A percentile compares a stretch with the other conserved stretches of the same genome.
phyloP scores from a whole-genome alignment of 2,329 filamentous ascomycete genomes.

The Aotearoamyces nothofagi region DNA sequence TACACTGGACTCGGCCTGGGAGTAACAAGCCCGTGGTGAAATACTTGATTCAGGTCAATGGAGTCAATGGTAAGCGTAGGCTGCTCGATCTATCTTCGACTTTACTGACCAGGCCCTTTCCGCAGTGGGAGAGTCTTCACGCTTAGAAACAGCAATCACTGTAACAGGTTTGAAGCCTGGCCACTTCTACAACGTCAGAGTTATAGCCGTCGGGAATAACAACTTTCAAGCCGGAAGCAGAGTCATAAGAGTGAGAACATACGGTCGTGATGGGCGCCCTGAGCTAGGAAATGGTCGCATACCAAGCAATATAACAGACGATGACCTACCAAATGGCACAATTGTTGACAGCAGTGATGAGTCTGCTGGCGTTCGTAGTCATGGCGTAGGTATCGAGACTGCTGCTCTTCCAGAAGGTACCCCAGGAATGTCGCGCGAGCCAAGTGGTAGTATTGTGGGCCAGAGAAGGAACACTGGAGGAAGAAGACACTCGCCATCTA shows the following conservation, averaged over 20 bases:
- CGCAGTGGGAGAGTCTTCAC: conserved; percentile 69
- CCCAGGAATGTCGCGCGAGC: conserved; percentile 49
- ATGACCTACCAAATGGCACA: conserved; percentile 28
- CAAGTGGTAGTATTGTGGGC: conserved; percentile 35
- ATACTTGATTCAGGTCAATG: conserved; percentile 87
- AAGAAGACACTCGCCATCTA: conserved; percentile 61
- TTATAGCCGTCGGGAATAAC: conserved; percentile 79
- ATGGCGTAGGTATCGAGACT: conserved; percentile 44
- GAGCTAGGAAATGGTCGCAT: conserved; percentile 39
- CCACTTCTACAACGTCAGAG: conserved; percentile 84
- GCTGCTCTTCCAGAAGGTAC: conserved; percentile 45
- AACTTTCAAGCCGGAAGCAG: conserved; percentile 86
- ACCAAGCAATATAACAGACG: conserved; percentile 37
- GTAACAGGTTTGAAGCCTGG: conserved; percentile 77
- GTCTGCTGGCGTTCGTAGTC: conserved; percentile 19
- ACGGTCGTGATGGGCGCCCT: conserved; percentile 47
- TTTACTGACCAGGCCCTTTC: conserved; percentile 6
- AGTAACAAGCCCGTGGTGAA: conserved; percentile 51
- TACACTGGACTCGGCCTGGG: conserved; percentile 76
- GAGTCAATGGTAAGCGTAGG: conserved; percentile 58
- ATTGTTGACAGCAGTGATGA: conserved; percentile 32
- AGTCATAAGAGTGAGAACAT: conserved; percentile 72
- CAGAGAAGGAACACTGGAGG: conserved; percentile 54
- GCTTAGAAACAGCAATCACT: conserved; percentile 73
- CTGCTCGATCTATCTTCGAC: too few species aligned